A percentile compares a stretch with the other conserved stretches of the same genome.
Conservation (phyloP, 1,284 basidiomycete species). For the Kalmanozyma brasiliensis region DNA sequence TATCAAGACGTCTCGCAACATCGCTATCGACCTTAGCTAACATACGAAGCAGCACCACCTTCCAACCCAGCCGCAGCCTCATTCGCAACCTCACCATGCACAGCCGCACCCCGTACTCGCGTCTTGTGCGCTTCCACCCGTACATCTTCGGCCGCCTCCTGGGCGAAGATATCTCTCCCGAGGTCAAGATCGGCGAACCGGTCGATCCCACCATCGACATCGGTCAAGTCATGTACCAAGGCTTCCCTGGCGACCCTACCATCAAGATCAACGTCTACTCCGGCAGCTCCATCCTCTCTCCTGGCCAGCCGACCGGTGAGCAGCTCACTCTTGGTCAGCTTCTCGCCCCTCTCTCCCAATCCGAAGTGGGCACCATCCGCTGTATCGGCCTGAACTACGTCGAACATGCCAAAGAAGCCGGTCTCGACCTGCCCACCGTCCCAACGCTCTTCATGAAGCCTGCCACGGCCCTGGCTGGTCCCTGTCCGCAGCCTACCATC, state of each 20-base stretch:
- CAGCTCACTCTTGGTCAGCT: constrained; percentile 78
- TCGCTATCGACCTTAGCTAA: too few species aligned
- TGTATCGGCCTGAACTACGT: constrained; percentile 83
- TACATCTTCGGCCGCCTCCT: too few species aligned
- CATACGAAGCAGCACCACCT: too few species aligned
- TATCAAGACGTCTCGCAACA: background rate
- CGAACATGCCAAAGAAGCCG: constrained; percentile 75
- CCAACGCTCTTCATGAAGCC: constrained; percentile 86
- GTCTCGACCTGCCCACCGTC: constrained; percentile 70
- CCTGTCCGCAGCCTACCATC: constrained; percentile 72
- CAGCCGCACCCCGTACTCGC: constrained; percentile 67
- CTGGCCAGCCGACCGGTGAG: constrained; percentile 74
- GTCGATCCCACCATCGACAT: constrained; percentile 77
- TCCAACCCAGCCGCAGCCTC: too few species aligned
- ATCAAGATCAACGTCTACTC: constrained; percentile 78
- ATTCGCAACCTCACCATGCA: background rate
- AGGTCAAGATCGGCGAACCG: constrained; percentile 81
- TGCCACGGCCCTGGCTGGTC: constrained; percentile 77
- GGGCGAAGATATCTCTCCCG: too few species aligned
- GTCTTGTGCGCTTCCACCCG: constrained; percentile 84
- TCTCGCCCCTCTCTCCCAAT: constrained; percentile 76
- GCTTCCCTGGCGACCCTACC: constrained; percentile 70
- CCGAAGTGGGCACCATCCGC: constrained; percentile 73
- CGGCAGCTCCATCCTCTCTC: constrained; percentile 74
- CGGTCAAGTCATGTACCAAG: constrained; percentile 59